Evolutionary conservation across 163 green algal genomes (phyloP).

Genomic region (Chloromonas sp.): DNA sequence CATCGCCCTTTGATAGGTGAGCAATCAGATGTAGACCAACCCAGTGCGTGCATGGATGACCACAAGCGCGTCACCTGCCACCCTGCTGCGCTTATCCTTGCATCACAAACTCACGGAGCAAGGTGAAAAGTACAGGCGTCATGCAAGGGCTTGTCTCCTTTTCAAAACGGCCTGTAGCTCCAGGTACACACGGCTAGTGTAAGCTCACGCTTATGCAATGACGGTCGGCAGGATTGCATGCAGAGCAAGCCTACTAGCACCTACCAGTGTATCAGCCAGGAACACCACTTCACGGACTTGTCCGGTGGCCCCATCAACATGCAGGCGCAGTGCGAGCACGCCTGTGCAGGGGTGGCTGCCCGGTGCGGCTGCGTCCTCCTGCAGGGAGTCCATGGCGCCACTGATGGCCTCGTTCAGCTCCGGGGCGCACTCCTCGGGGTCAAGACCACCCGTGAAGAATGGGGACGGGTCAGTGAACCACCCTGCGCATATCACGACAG

Average conservation of each 20-base stretch:
- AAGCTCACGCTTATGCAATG: not conserved
- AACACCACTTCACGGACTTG: not conserved
- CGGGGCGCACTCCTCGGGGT: slow-evolving; percentile 23
- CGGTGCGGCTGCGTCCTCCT: not conserved
- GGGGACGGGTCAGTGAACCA: slow-evolving; percentile 74
- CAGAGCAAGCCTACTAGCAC: not conserved
- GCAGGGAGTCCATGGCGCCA: not conserved
- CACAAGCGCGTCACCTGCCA: no score
- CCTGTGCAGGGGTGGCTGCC: not conserved
- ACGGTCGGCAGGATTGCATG: not conserved
- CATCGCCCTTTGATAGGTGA: no score
- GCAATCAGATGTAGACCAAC: no score
- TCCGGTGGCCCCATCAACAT: not conserved
- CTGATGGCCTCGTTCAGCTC: not conserved
- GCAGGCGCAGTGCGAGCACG: not conserved
- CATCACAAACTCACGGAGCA: no score
- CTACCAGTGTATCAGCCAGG: slow-evolving; percentile 3
- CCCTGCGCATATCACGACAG: slow-evolving; percentile 23
- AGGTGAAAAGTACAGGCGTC: no score
- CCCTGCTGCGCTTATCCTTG: no score
- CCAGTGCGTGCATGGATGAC: no score
- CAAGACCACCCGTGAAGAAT: slow-evolving; percentile 51
- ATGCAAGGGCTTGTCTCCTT: not conserved
- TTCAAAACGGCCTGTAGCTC: not conserved
- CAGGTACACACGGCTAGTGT: not conserved